These are phyloP conservation scores for Neurospora sp. DNA, from an alignment of 495 filamentous ascomycete species.

Conservation along the genomic window DNA sequence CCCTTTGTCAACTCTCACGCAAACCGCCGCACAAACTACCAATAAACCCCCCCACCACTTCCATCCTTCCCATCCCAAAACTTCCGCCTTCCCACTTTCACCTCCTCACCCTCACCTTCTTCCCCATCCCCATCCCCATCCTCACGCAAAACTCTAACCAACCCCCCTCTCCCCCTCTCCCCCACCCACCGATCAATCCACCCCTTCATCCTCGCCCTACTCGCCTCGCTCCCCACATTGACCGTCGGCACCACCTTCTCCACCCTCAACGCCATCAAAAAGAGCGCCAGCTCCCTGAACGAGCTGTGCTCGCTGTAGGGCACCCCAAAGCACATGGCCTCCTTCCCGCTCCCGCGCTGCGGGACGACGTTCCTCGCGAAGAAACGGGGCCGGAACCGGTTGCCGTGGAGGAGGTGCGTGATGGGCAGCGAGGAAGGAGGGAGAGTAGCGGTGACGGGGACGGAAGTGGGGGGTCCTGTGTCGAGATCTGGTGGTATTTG, in stretches of 20 bases:
- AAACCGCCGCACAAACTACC: conserved; percentile 18
- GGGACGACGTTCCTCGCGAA: conserved; percentile 55
- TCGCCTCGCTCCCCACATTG: conserved; percentile 60
- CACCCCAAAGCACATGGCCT: conserved; percentile 77
- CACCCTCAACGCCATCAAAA: conserved; percentile 77
- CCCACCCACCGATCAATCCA: conserved; percentile 83
- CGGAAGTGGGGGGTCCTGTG: background rate
- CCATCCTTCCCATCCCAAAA: conserved; percentile 35
- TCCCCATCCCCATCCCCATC: conserved; percentile 17
- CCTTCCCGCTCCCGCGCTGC: conserved; percentile 65
- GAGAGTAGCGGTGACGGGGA: conserved; percentile 18
- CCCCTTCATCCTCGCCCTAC: conserved; percentile 71
- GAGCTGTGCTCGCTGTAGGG: conserved; percentile 93
- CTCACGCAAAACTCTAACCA: conserved; percentile 43
- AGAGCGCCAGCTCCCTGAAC: conserved; percentile 89
- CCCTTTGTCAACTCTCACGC: background rate
- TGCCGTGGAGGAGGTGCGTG: conserved; percentile 56
- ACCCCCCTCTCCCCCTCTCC: conserved; percentile 73
- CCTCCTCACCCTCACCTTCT: conserved; percentile 5
- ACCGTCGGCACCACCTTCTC: conserved; percentile 89
- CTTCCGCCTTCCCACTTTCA: conserved; percentile 6
- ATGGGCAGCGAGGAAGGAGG: conserved; percentile 26
- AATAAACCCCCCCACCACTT: conserved; percentile 32
- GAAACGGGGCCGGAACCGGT: conserved; percentile 64
- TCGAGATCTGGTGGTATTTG: background rate